Evolutionary conservation across 169 alveolate species (phyloP), one percentile per base, ranked within the genome.

Genomic region (Plasmodium fragile): DNA sequence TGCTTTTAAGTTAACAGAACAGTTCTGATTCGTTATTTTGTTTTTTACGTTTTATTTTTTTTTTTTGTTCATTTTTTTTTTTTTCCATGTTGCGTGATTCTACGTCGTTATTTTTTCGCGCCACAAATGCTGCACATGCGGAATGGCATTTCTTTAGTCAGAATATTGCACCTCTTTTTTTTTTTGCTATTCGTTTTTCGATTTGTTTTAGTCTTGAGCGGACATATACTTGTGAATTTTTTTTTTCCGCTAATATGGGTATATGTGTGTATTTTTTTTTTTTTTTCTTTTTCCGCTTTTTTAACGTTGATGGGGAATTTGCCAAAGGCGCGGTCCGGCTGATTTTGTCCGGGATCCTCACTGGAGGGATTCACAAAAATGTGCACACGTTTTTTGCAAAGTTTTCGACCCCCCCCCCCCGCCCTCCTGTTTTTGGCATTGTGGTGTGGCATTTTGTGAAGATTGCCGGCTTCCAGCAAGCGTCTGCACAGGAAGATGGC

Each of bases 11-110:
- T 53, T 22, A 81, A 55, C 13, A 81, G 90, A 41, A 59, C 39
- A 81, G 78, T 81, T 52, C 90, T 81, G 45, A 55, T 53, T 81
- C 71, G 69, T 81, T 81, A 13, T 22, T 3, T 81, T 81, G 30
- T 81, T 81, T 49, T 81, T 81, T 49, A 30, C 1, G 13, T 81
- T 81, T 81, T 81, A 30, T 55, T 39, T 13, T 30, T 7, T 0
- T 36, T 10, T 53, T 30, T 80, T 25, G 11, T 28, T 25, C 11
- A 80, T 73, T 45, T 59, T 80, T 45, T 45, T 45, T 11, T 45
- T 81, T 81, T 5, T 25, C 69, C 18, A 55, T 75, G 28, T 69
- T 55, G 78, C 90, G 43, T 30, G 13, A 81, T 13, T 52, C 18
- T 81, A 59, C 71, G 25, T 30, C 28, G 70, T 25, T 30, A 53